phyloP scores from a whole-genome alignment of 2,329 filamentous ascomycete genomes.

The Aspergillus latus region DNA sequence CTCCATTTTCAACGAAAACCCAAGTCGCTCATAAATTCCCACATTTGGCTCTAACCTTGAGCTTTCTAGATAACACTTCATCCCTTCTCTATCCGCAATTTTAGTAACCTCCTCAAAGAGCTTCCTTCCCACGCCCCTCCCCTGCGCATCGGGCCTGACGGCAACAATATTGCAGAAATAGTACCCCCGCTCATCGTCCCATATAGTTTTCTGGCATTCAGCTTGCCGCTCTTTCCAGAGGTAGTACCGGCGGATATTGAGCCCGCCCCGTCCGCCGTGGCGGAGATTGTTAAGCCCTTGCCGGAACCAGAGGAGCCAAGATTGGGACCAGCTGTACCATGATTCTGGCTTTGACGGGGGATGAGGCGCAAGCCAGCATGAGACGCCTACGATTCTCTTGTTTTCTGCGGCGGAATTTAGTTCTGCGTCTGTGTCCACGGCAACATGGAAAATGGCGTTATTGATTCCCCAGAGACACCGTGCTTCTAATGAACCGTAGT shows the following conservation, averaged over 20 bases:
- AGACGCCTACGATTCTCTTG: slow-evolving; percentile 62
- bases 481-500: slow-evolving; percentile 62
- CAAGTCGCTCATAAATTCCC: slow-evolving; percentile 68
- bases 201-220: slow-evolving; percentile 62
- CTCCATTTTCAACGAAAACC: slow-evolving; percentile 64
- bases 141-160: slow-evolving; percentile 65
- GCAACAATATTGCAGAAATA: slow-evolving; percentile 79
- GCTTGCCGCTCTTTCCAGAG: slow-evolving; percentile 72
- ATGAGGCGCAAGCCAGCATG: slow-evolving; percentile 69
- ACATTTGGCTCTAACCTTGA: slow-evolving; percentile 68
- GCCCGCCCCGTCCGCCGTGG: slow-evolving; percentile 64
- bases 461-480: slow-evolving; percentile 71
- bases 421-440: slow-evolving; percentile 53
- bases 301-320: slow-evolving; percentile 62
- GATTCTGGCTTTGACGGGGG: slow-evolving; percentile 50
- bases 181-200: slow-evolving; percentile 68
- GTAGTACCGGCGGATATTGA: slow-evolving; percentile 67
- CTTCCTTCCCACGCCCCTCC: slow-evolving; percentile 63
- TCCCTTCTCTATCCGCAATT: slow-evolving; percentile 62
- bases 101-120: slow-evolving; percentile 66
- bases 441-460: slow-evolving; percentile 71
- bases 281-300: slow-evolving; percentile 67
- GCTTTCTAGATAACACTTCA: slow-evolving; percentile 69
- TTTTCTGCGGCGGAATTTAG: not conserved
- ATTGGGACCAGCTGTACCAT: slow-evolving; percentile 65